phyloP scores from a whole-genome alignment of 116 monocot species.

The Papilionanthe hybrid region DNA sequence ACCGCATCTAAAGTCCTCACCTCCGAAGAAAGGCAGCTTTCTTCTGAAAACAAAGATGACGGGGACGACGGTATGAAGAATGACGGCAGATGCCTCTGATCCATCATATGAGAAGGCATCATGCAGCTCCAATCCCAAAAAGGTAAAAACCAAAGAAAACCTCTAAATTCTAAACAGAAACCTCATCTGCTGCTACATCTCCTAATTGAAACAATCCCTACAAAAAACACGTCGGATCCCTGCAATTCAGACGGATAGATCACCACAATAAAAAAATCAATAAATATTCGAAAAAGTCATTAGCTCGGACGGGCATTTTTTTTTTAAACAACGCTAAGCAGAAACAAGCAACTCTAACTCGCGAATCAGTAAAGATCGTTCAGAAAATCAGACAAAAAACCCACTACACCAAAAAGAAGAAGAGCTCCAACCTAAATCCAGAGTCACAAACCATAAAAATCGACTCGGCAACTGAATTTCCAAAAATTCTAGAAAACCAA shows the following conservation, averaged over 20 bases:
- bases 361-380: conserved; percentile 4
- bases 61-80: conserved; percentile 11
- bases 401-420: neutral
- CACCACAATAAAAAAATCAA: neutral
- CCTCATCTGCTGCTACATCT: neutral
- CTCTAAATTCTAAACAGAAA: neutral
- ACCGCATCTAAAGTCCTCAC: conserved; percentile 15
- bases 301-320: neutral
- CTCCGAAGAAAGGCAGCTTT: conserved; percentile 28
- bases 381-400: neutral
- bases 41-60: conserved; percentile 35
- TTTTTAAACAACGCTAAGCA: neutral
- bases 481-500: neutral
- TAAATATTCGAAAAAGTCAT: neutral
- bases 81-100: conserved; percentile 35
- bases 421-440: neutral
- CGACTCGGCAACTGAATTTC: conserved; percentile 8
- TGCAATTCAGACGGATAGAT: neutral
- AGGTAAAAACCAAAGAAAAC: neutral
- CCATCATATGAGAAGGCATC: conserved; percentile 49
- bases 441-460: neutral
- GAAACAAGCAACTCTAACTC: conserved; percentile 2
- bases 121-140: conserved; percentile 20
- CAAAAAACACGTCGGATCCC: neutral
- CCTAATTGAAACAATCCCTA: neutral